Evolutionary conservation across 2,329 filamentous ascomycete genomes (phyloP).

Genomic region (Pyrenophora tritici-repentis): DNA sequence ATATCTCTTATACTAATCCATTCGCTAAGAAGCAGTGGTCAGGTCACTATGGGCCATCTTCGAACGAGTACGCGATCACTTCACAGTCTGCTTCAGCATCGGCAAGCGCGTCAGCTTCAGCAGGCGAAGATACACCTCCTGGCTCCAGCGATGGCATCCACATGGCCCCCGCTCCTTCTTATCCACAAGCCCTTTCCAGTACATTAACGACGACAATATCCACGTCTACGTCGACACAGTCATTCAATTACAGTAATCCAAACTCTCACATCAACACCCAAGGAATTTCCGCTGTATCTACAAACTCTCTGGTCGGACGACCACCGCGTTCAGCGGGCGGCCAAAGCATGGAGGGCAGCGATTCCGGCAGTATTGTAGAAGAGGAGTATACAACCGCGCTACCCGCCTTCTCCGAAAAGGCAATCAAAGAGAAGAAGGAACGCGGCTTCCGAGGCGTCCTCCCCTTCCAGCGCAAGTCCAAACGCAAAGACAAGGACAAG

Average conservation of each 20-base stretch:
- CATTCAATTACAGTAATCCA: slow-evolving; percentile 27
- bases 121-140: slow-evolving; percentile 44
- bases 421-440: slow-evolving; percentile 45
- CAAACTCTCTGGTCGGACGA: slow-evolving; percentile 25
- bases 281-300: slow-evolving; percentile 18
- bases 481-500: slow-evolving; percentile 36
- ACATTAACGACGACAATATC: slow-evolving; percentile 26
- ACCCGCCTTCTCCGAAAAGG: slow-evolving; percentile 41
- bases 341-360: slow-evolving; percentile 40
- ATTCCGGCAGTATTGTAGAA: slow-evolving; percentile 42
- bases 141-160: slow-evolving; percentile 45
- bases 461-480: slow-evolving; percentile 45
- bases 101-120: slow-evolving; percentile 38
- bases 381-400: slow-evolving; percentile 48
- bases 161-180: slow-evolving; percentile 39
- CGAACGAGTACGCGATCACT: slow-evolving; percentile 32
- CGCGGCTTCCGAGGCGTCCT: slow-evolving; percentile 48
- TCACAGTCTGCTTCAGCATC: slow-evolving; percentile 38
- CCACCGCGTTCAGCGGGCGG: slow-evolving; percentile 35
- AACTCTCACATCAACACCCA: slow-evolving; percentile 37
- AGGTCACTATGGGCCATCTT: slow-evolving; percentile 30
- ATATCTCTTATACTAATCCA: slow-evolving; percentile 31
- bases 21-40: slow-evolving; percentile 28
- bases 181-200: slow-evolving; percentile 35
- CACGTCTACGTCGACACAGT: slow-evolving; percentile 13